Percentiles rank a stretch among this genome's conserved stretches.
Evolutionary conservation across 1,284 basidiomycete species (phyloP).

Genomic region (Schizophyllum amplum): DNA sequence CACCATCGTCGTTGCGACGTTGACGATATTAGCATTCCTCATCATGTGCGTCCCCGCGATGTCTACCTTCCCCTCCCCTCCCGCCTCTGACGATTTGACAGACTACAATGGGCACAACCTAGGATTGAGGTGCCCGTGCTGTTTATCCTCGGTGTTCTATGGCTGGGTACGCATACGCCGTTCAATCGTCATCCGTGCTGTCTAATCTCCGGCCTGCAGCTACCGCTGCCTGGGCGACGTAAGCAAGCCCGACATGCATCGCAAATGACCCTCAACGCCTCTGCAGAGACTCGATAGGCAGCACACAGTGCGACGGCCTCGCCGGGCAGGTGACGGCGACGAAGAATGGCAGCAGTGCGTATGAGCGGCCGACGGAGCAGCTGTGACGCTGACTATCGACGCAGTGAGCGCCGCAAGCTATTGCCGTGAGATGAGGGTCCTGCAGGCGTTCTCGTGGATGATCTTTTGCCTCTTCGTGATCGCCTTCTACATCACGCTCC

Average conservation of each 20-base stretch:
- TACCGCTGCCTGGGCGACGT: constrained; percentile 70
- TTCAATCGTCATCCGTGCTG: neutral
- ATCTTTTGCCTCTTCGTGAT: constrained; percentile 26
- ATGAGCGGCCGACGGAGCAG: constrained; percentile 1
- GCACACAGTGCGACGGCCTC: constrained; percentile 52
- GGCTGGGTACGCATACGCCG: constrained; percentile 47
- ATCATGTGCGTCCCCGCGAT: constrained; percentile 33
- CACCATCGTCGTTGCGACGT: constrained; percentile 50
- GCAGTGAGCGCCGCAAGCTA: constrained; percentile 47
- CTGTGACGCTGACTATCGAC: constrained; percentile 4
- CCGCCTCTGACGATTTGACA: constrained; percentile 19
- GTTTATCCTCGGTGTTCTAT: constrained; percentile 50
- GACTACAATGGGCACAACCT: constrained; percentile 63
- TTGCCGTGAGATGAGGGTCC: constrained; percentile 72
- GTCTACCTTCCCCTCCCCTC: neutral
- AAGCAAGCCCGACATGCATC: constrained; percentile 19
- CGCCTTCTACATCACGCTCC: constrained; percentile 7
- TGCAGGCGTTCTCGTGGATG: constrained; percentile 73
- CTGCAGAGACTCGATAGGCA: constrained; percentile 60
- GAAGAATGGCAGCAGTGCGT: constrained; percentile 44
- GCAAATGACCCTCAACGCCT: constrained; percentile 5
- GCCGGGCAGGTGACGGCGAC: constrained; percentile 38
- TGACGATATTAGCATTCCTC: constrained; percentile 53
- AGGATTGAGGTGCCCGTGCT: constrained; percentile 46
- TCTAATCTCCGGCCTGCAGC: constrained; percentile 29